phyloP scores from a whole-genome alignment of 306 rosid genomes.

The Sindora glabra region DNA sequence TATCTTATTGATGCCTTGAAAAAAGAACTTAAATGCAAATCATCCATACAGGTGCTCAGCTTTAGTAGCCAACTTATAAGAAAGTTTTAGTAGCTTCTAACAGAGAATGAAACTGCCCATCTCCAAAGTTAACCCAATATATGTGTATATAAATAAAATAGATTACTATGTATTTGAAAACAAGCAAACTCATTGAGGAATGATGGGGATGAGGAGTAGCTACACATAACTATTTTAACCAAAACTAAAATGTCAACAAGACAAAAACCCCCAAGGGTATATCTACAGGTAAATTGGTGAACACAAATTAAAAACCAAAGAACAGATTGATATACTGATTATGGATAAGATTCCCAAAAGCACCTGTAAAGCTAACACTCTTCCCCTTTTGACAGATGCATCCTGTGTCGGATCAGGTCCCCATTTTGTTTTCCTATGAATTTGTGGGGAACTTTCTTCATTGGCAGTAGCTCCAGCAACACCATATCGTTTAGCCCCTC shows the following conservation, averaged over 20 bases:
- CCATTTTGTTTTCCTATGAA: constrained; percentile 75
- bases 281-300: constrained; percentile 6
- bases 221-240: background rate
- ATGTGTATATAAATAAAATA: background rate
- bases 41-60: constrained; percentile 30
- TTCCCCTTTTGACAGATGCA: constrained; percentile 58
- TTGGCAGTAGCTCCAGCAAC: constrained; percentile 30
- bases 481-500: constrained; percentile 48
- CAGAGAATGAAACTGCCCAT: constrained; percentile 18
- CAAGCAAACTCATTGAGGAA: background rate
- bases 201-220: background rate
- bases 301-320: background rate
- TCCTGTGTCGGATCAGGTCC: constrained; percentile 69
- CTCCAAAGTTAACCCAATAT: background rate
- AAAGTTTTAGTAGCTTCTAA: constrained; percentile 25
- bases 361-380: constrained; percentile 88
- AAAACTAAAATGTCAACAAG: background rate
- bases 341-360: constrained; percentile 11
- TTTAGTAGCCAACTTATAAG: constrained; percentile 26
- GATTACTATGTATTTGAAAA: background rate
- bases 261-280: background rate
- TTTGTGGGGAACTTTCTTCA: constrained; percentile 52
- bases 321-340: background rate
- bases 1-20: constrained; percentile 48
- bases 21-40: constrained; percentile 31